Base-by-base conservation (phyloP, 192 early-diverging fungal species). In the Backusella psychrophila region DNA sequence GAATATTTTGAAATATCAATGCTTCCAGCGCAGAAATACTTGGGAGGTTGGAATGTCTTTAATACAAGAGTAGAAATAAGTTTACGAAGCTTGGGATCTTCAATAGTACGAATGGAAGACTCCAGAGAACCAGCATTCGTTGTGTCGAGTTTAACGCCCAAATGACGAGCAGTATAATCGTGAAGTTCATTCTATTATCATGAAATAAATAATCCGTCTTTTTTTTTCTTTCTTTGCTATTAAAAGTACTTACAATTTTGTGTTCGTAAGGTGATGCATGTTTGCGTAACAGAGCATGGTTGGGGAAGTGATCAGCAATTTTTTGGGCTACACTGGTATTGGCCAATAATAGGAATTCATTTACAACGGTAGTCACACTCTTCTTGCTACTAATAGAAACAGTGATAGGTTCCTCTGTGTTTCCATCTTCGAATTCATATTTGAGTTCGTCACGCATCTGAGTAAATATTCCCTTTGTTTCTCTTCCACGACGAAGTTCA, bases 301-400 rank as follows among this genome's bases (percentile, higher is more conserved):
- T 96, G 0, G 98, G 98, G 83, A 97, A 96, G 73, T 87, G 83
- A 75, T 92, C 87, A 74, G 90, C 90, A 35, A 98, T 96, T 81
- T 96, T 94, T 77, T 92, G 89, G 3, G 98, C 98, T 1, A 98
- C 98, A 75, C 91, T 94, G 73, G 96, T 97, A 75, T 99, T 97
- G 29, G 96, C 96, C 29, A 98, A 87, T 70, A 97, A 87, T 94
- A 97, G 96, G 76, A 98, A 99, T 81, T 99, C 96, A 80, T 98
- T 95, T 36, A 99, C 93, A 12, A 98, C 71, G 15, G 38, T 41
- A 23, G 35, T 14, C 39, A 26, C 68, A 3, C 19, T 21, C 9
- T 41, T 41, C n/a, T 34, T 36, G 68, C 35, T 36, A 19, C 26
- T 36, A 36, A 69, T 72, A 23, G 70, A 42, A 29, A 72, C 42